Evolutionary conservation across 2,329 filamentous ascomycete species (phyloP).

Genomic region (Arthrinium phaeospermum): DNA sequence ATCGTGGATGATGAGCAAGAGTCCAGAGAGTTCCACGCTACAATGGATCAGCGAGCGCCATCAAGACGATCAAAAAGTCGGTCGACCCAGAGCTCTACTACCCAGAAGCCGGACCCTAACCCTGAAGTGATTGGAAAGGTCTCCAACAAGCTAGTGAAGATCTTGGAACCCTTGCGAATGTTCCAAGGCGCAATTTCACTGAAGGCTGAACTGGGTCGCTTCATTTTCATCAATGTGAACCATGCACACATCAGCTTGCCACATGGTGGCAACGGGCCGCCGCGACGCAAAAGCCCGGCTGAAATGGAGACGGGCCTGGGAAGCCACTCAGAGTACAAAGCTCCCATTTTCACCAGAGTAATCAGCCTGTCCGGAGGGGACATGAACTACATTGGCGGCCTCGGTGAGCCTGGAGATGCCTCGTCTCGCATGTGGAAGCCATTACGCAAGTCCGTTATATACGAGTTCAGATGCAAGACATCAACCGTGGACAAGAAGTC

Average conservation of each 20-base stretch:
- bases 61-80: background rate
- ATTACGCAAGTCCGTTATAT: slow-evolving; percentile 6
- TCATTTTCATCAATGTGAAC: slow-evolving; percentile 19
- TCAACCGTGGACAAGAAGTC: background rate
- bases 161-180: slow-evolving; percentile 22
- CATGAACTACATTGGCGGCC: slow-evolving; percentile 20
- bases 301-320: slow-evolving; percentile 20
- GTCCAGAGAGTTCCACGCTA: background rate
- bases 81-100: background rate
- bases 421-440: slow-evolving; percentile 7
- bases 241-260: slow-evolving; percentile 20
- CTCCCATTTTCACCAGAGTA: slow-evolving; percentile 20
- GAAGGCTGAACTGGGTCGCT: slow-evolving; percentile 23
- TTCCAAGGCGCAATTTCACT: slow-evolving; percentile 20
- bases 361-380: slow-evolving; percentile 21
- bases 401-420: background rate
- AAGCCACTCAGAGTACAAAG: background rate
- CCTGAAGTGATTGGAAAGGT: slow-evolving; percentile 20
- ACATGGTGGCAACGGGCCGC: background rate
- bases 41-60: slow-evolving; percentile 10
- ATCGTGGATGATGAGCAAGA: background rate
- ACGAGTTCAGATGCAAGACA: slow-evolving; percentile 23
- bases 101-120: background rate
- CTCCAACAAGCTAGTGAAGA: slow-evolving; percentile 10
- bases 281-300: background rate